A percentile compares a stretch with the other conserved stretches of the same genome.
These are phyloP conservation scores for Linnemannia elongata DNA, from an alignment of 192 early-diverging fungal genomes.

Conservation along the genomic window DNA sequence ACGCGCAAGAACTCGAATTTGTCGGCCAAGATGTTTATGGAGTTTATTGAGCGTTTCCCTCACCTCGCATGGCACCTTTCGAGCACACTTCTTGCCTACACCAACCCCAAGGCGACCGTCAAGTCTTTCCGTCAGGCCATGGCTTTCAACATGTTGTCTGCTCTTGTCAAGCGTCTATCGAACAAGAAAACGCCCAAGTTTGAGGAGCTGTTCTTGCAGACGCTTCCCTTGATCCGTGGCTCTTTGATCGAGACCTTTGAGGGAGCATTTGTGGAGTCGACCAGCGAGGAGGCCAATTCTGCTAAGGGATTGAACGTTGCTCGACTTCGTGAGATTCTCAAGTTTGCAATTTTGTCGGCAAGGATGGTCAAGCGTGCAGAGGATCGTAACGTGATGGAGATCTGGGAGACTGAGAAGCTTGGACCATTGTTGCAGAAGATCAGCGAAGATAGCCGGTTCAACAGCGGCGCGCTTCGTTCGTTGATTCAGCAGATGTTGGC, in stretches of 20 bases:
- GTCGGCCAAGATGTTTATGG: conserved; percentile 77
- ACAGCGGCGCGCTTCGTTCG: conserved; percentile 54
- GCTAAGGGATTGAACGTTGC: conserved; percentile 55
- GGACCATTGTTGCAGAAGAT: conserved; percentile 47
- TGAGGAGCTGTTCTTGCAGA: conserved; percentile 47
- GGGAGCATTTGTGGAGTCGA: conserved; percentile 27
- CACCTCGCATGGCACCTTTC: conserved; percentile 73
- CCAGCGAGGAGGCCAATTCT: conserved; percentile 25
- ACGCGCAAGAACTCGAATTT: conserved; percentile 79
- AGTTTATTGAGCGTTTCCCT: conserved; percentile 72
- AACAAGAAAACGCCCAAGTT: conserved; percentile 57
- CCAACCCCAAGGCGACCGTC: conserved; percentile 62
- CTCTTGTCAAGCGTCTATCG: conserved; percentile 58
- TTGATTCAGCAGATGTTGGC: conserved; percentile 53
- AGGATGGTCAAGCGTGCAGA: conserved; percentile 56
- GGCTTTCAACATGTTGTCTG: conserved; percentile 63
- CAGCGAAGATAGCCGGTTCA: conserved; percentile 49
- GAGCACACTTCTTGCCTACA: conserved; percentile 66
- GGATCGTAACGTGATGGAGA: conserved; percentile 34
- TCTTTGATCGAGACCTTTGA: conserved; percentile 59
- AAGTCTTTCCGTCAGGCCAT: conserved; percentile 78
- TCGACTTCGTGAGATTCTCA: conserved; percentile 56
- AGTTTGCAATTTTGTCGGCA: conserved; percentile 55
- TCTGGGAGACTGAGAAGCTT: conserved; percentile 57
- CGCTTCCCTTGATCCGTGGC: conserved; percentile 51